Evolutionary conservation across 352 stramenopile genomes (phyloP).

Genomic region (Globisporangium mamillatum): DNA sequence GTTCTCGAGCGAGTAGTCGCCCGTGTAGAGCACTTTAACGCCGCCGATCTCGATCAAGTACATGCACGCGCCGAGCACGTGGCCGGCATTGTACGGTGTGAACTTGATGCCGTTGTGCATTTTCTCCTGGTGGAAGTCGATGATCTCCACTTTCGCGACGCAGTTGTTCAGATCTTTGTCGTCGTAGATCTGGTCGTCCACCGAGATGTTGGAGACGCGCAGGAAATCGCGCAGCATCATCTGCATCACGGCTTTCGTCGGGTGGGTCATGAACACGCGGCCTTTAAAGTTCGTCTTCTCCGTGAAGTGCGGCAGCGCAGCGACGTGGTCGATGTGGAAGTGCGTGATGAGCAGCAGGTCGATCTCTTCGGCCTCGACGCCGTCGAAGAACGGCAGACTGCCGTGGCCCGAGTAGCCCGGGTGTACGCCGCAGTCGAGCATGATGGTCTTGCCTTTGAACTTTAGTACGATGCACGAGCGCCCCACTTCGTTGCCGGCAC

Average conservation of each 20-base stretch:
- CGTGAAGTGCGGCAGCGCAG: conserved; percentile 98
- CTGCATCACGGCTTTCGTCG: conserved; percentile 98
- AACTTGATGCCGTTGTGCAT: conserved; percentile 98
- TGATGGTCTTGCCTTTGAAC: conserved; percentile 98
- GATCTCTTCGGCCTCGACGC: conserved; percentile 93
- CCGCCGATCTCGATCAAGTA: conserved; percentile 99
- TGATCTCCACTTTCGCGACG: conserved; percentile 97
- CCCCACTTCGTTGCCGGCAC: conserved; percentile 98
- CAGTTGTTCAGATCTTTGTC: conserved; percentile 96
- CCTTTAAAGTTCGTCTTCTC: conserved; percentile 98
- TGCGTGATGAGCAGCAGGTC: conserved; percentile 99
- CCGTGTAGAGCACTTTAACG: conserved; percentile 97
- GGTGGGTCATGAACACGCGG: conserved; percentile 99
- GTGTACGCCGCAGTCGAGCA: conserved; percentile 92
- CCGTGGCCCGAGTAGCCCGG: conserved; percentile 95
- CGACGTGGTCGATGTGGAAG: conserved; percentile 99
- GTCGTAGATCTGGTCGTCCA: conserved; percentile 92
- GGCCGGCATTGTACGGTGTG: conserved; percentile 97
- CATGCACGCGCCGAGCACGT: conserved; percentile 99
- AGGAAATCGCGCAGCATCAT: conserved; percentile 98
- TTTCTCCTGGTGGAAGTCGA: conserved; percentile 98
- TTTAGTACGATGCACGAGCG: conserved; percentile 99
- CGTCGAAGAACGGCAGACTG: conserved; percentile 98
- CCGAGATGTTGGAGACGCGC: conserved; percentile 92
- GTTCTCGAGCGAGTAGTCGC: conserved; percentile 98